phyloP scores from a whole-genome alignment of 1,284 basidiomycete species.

The Pseudozyma flocculosa region DNA sequence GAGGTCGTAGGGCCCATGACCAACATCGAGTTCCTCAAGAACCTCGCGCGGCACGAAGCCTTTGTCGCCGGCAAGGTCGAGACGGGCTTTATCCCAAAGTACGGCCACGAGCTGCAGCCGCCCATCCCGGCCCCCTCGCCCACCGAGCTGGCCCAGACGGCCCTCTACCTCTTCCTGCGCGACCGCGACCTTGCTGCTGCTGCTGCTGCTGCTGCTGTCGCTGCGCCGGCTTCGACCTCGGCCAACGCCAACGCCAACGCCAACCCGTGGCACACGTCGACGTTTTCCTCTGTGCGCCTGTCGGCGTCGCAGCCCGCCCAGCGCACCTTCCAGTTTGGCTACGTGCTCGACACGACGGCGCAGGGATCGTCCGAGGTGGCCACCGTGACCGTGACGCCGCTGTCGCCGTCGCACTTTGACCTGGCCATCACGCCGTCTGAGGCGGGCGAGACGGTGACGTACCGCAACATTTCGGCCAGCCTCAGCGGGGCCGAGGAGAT shows the following conservation, averaged over 20 bases:
- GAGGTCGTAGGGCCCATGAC: constrained; percentile 86
- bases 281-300: not conserved
- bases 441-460: no score
- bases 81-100: constrained; percentile 90
- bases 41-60: constrained; percentile 72
- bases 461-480: no score
- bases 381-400: no score
- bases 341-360: not conserved
- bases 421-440: no score
- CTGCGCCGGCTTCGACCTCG: no score
- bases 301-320: not conserved
- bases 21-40: constrained; percentile 83
- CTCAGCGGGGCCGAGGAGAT: no score
- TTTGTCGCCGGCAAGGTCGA: constrained; percentile 83
- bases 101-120: constrained; percentile 75
- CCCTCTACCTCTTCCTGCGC: constrained; percentile 71
- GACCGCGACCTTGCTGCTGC: constrained; percentile 57
- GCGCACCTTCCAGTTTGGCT: not conserved
- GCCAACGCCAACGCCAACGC: not conserved
- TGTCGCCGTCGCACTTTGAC: no score
- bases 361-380: no score
- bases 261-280: not conserved
- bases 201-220: not conserved
- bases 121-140: constrained; percentile 65
- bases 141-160: constrained; percentile 73